A percentile compares a stretch with the other conserved stretches of the same genome.
These are phyloP conservation scores for Eucalyptus curtisii DNA, from an alignment of 345 rosid genomes.

Conservation along the genomic window DNA sequence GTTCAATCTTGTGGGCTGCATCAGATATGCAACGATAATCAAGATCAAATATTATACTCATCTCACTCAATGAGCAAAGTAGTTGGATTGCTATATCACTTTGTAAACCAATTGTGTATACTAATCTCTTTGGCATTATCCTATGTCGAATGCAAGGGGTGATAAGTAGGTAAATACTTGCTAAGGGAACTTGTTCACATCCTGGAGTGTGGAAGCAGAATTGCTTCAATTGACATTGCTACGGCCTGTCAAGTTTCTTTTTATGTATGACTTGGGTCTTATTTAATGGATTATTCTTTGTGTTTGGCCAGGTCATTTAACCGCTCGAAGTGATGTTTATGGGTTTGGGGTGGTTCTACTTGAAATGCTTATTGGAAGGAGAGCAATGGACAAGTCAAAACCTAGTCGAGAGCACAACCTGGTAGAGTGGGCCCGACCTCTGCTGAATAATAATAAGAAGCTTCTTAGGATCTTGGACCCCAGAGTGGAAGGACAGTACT, in stretches of 20 bases:
- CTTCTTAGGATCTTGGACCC: slow-evolving; percentile 81
- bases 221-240: not conserved
- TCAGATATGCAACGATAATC: not conserved
- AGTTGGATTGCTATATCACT: not conserved
- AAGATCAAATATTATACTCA: not conserved
- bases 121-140: not conserved
- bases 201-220: not conserved
- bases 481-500: slow-evolving; percentile 83
- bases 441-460: slow-evolving; percentile 78
- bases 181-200: not conserved
- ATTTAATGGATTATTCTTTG: not conserved
- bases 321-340: slow-evolving; percentile 92
- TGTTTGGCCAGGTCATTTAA: slow-evolving; percentile 67
- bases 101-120: not conserved
- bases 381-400: slow-evolving; percentile 87
- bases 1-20: not conserved
- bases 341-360: slow-evolving; percentile 95
- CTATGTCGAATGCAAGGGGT: not conserved
- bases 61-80: not conserved
- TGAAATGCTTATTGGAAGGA: slow-evolving; percentile 92
- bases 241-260: not conserved
- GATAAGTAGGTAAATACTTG: not conserved
- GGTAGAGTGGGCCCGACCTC: slow-evolving; percentile 96
- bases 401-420: slow-evolving; percentile 86
- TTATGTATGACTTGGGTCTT: not conserved